Evolutionary conservation across 768 basidiomycete genomes (phyloP).

Genomic region (Calocybe indica): DNA sequence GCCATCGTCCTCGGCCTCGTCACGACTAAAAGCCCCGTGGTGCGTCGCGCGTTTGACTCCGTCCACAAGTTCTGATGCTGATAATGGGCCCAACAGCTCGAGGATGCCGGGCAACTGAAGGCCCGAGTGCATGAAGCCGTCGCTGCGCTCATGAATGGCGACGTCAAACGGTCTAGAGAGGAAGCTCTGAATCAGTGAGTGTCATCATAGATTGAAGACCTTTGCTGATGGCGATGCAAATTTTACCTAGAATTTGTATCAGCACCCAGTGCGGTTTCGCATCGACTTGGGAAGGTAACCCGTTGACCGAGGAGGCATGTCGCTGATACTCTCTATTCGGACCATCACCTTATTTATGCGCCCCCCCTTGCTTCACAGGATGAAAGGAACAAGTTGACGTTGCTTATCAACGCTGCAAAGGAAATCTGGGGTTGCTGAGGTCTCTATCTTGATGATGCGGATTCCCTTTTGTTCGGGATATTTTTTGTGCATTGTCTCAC

Average conservation of each 20-base stretch:
- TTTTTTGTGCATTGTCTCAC: too few relatives aligned
- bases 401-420: constrained; percentile 39
- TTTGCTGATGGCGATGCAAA: background rate
- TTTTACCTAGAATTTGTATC: constrained; percentile 38
- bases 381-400: constrained; percentile 38
- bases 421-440: constrained; percentile 31
- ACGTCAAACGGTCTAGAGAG: constrained; percentile 36
- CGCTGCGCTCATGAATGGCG: constrained; percentile 37
- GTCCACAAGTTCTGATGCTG: background rate
- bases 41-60: constrained; percentile 8
- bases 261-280: constrained; percentile 65
- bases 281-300: constrained; percentile 52
- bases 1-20: constrained; percentile 43
- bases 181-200: constrained; percentile 45
- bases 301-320: constrained; percentile 40
- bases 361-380: constrained; percentile 25
- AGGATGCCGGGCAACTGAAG: constrained; percentile 42
- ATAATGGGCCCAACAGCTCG: constrained; percentile 29
- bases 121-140: constrained; percentile 49
- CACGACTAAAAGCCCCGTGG: constrained; percentile 41
- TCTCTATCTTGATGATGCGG: too few relatives aligned
- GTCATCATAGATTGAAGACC: background rate
- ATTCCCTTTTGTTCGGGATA: too few relatives aligned
- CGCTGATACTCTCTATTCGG: background rate
- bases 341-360: background rate